These are phyloP conservation scores for Leucosporidium yakuticum DNA, from an alignment of 768 basidiomycete genomes.

Conservation along the genomic window DNA sequence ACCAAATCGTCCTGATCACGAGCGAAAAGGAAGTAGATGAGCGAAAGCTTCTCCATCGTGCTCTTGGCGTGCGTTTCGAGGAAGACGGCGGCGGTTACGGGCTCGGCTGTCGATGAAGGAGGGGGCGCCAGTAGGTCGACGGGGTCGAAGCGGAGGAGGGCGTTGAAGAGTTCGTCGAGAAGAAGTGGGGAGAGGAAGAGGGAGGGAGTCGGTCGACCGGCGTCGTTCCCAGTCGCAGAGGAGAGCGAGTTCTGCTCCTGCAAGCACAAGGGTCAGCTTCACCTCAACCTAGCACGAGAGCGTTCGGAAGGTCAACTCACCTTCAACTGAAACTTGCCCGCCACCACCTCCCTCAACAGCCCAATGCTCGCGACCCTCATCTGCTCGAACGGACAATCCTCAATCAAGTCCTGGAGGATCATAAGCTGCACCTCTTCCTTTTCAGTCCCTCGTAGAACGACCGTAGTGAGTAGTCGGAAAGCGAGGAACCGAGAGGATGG, in stretches of 20 bases:
- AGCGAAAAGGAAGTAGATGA: background rate
- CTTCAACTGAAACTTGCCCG: background rate
- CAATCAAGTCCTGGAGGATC: conserved; percentile 10
- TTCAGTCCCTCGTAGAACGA: background rate
- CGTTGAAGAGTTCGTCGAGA: background rate
- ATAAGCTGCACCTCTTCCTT: conserved; percentile 1
- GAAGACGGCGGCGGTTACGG: background rate
- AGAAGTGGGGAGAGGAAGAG: background rate
- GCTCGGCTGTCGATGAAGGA: background rate
- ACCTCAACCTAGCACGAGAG: background rate
- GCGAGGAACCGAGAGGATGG: conserved; percentile 12
- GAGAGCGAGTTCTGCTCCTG: background rate
- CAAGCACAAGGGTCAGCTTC: background rate
- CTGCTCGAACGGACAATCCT: background rate
- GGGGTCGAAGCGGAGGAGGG: background rate
- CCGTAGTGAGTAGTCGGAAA: conserved; percentile 8
- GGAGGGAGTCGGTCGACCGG: background rate
- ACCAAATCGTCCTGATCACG: background rate
- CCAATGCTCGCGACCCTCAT: conserved; percentile 3
- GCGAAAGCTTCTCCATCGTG: conserved; percentile 3
- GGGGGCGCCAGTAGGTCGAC: background rate
- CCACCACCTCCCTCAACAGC: conserved; percentile 7
- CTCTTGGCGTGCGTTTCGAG: background rate
- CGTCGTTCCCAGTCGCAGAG: background rate
- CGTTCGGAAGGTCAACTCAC: background rate